Evolutionary conservation across 2,329 filamentous ascomycete genomes (phyloP).

Genomic region (Emergomyces africanus): DNA sequence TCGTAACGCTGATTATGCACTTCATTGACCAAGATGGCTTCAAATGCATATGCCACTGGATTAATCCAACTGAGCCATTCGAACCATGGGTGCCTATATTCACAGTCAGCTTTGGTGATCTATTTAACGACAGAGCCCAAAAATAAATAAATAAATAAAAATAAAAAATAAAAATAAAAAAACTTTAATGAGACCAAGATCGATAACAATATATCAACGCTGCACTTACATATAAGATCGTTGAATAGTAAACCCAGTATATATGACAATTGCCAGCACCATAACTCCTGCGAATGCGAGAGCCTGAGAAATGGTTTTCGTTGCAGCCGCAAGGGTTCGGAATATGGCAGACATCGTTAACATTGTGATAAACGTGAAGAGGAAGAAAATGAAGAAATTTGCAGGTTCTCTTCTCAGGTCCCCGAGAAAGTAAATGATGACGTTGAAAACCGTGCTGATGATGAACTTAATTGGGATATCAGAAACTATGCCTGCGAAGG

Average conservation of each 20-base stretch:
- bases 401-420: conserved; percentile 42
- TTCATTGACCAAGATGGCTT: conserved; percentile 44
- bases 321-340: conserved; percentile 46
- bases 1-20: conserved; percentile 46
- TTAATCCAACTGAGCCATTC: conserved; percentile 56
- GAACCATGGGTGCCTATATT: conserved; percentile 45
- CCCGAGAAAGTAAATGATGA: conserved; percentile 76
- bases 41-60: conserved; percentile 53
- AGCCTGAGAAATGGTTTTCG: conserved; percentile 50
- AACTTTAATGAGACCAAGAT: neutral
- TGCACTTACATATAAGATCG: conserved; percentile 24
- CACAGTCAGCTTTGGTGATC: conserved; percentile 9
- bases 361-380: conserved; percentile 48
- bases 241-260: conserved; percentile 50
- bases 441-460: conserved; percentile 64
- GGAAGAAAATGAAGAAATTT: conserved; percentile 50
- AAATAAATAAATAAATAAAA: too few relatives aligned
- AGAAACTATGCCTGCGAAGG: conserved; percentile 69
- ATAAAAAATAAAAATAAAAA: too few relatives aligned
- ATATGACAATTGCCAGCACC: conserved; percentile 48
- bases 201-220: neutral
- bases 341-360: conserved; percentile 48
- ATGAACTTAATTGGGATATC: conserved; percentile 74
- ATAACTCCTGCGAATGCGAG: conserved; percentile 44
- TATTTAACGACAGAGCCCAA: conserved; percentile 1